phyloP scores from a whole-genome alignment of 148 eudicot genomes.

The Amaranthus cruentus region DNA sequence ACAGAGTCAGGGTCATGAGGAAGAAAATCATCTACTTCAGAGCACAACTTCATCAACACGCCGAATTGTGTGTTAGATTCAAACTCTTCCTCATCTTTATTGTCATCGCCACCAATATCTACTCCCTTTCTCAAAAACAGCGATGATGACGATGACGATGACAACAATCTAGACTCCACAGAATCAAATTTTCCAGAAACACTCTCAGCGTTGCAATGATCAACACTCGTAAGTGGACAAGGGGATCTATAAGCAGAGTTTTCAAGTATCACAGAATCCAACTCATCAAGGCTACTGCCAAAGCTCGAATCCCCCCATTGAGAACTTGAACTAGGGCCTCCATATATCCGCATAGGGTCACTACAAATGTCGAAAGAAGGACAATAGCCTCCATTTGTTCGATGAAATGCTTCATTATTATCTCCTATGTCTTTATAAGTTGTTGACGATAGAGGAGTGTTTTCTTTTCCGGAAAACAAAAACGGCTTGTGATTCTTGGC shows the following conservation, averaged over 20 bases:
- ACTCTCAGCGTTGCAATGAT: not conserved
- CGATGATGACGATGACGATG: slow-evolving; percentile 13
- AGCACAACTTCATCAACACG: slow-evolving; percentile 54
- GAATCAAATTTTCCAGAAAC: slow-evolving; percentile 25
- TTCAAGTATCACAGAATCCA: slow-evolving; percentile 20
- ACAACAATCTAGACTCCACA: slow-evolving; percentile 45
- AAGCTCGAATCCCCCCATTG: slow-evolving; percentile 7
- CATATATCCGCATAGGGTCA: not conserved
- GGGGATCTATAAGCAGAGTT: slow-evolving; percentile 11
- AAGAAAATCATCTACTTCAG: slow-evolving; percentile 28
- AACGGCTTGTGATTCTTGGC: slow-evolving; percentile 12
- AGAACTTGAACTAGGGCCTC: not conserved
- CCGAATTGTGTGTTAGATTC: slow-evolving; percentile 49
- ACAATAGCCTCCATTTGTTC: slow-evolving; percentile 1
- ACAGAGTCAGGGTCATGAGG: slow-evolving; percentile 8
- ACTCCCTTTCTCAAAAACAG: slow-evolving; percentile 5
- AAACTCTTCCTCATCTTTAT: slow-evolving; percentile 24
- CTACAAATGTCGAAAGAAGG: not conserved
- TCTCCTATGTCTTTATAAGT: not conserved
- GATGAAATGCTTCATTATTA: slow-evolving; percentile 12
- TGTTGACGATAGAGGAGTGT: not conserved
- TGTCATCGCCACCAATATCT: slow-evolving; percentile 8
- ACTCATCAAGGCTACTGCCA: slow-evolving; percentile 18
- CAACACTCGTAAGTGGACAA: slow-evolving; percentile 12
- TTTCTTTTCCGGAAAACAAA: slow-evolving; percentile 24